Conservation (phyloP, 257 asterid species). For the Ophiorrhiza pumila region DNA sequence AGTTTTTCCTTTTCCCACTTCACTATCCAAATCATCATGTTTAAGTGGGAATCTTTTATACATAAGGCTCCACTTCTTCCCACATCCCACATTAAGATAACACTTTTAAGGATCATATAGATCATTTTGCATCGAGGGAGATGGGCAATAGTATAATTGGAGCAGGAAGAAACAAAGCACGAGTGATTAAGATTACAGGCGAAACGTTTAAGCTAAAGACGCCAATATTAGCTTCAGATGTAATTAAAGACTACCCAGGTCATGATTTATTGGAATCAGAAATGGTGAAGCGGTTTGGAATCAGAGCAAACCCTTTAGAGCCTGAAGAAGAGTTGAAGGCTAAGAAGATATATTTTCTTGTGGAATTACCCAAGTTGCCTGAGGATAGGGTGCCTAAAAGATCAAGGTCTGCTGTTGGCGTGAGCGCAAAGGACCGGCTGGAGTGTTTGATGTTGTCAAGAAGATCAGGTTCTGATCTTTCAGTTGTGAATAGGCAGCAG, state of each 20-base stretch:
- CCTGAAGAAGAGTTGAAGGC: conserved; percentile 50
- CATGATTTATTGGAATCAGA: conserved; percentile 53
- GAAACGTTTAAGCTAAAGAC: conserved; percentile 48
- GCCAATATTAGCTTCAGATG: conserved; percentile 52
- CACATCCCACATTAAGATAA: conserved; percentile 3
- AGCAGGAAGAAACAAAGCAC: conserved; percentile 37
- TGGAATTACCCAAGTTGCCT: conserved; percentile 64
- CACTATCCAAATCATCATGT: conserved; percentile 13
- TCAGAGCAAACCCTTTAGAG: conserved; percentile 54
- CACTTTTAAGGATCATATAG: too few species aligned
- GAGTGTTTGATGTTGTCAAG: conserved; percentile 47
- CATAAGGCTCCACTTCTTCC: conserved; percentile 22
- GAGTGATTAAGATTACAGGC: conserved; percentile 61
- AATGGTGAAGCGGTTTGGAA: conserved; percentile 45
- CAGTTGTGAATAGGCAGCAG: conserved; percentile 15
- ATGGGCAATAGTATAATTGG: conserved; percentile 60
- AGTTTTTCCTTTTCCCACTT: conserved; percentile 20
- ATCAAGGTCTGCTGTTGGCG: conserved; percentile 31
- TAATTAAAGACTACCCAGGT: conserved; percentile 48
- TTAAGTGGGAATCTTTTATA: conserved; percentile 23
- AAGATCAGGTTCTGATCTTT: conserved; percentile 24
- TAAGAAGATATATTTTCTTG: conserved; percentile 54
- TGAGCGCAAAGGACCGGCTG: conserved; percentile 47
- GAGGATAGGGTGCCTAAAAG: conserved; percentile 24
- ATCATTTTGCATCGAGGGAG: too few species aligned